phyloP scores from a whole-genome alignment of 208 protist genomes.

The Leishmania mexicana region DNA sequence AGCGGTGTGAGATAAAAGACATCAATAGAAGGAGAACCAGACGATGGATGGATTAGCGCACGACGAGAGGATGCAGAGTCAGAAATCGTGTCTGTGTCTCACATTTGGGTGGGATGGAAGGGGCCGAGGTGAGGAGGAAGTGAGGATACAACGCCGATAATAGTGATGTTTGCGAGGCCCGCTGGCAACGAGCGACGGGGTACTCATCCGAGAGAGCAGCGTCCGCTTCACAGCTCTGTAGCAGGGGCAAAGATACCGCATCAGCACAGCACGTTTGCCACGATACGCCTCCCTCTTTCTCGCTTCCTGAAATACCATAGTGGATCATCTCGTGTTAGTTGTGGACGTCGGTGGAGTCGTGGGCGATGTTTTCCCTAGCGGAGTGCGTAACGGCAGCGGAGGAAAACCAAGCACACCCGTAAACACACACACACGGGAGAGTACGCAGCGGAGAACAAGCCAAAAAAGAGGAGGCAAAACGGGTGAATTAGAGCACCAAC shows the following conservation, averaged over 20 bases:
- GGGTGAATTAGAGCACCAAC: slow-evolving; percentile 21
- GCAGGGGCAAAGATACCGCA: neutral
- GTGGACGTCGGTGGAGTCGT: neutral
- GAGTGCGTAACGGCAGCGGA: neutral
- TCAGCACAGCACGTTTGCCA: too few species aligned
- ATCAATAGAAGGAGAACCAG: neutral
- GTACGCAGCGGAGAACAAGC: neutral
- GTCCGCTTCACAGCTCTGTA: neutral
- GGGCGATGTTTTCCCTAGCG: neutral
- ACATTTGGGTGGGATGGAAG: neutral
- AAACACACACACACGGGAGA: neutral
- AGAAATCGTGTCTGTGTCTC: neutral
- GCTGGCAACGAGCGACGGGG: neutral
- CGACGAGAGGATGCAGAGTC: neutral
- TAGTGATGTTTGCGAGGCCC: neutral
- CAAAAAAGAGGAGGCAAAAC: neutral
- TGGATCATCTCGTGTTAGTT: neutral
- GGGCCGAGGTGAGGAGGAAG: too few species aligned
- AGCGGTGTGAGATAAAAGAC: neutral
- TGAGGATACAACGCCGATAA: neutral
- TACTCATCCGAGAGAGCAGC: neutral
- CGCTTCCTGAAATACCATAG: neutral
- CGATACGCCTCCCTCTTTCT: neutral
- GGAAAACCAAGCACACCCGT: neutral
- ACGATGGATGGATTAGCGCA: neutral